phyloP scores from a whole-genome alignment of 2,329 filamentous ascomycete species.

The Aspergillus pseudotamarii region DNA sequence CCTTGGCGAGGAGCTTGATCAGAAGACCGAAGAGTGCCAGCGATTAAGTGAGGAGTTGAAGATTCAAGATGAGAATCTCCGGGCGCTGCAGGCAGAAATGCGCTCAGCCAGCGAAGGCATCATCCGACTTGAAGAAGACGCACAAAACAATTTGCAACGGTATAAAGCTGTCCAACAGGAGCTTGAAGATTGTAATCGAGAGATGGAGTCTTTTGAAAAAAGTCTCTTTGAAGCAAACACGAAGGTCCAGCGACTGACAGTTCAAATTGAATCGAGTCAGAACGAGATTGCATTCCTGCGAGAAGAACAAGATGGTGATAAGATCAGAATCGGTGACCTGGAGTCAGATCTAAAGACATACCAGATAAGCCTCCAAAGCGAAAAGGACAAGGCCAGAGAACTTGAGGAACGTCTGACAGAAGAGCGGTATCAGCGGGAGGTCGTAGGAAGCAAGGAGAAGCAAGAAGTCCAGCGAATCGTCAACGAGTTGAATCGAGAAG shows the following conservation, averaged over 20 bases:
- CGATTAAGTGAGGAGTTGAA: constrained; percentile 71
- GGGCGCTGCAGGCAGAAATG: constrained; percentile 91
- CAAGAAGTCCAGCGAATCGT: constrained; percentile 92
- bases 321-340: constrained; percentile 94
- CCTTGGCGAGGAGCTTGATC: constrained; percentile 67
- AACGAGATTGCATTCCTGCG: constrained; percentile 92
- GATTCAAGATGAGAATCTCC: constrained; percentile 82
- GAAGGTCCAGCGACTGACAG: constrained; percentile 83
- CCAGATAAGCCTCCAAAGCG: constrained; percentile 80
- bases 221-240: constrained; percentile 81
- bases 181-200: constrained; percentile 78
- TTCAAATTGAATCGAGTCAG: constrained; percentile 90
- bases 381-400: constrained; percentile 74
- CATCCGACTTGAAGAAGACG: constrained; percentile 85
- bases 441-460: constrained; percentile 85
- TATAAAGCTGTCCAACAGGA: constrained; percentile 84
- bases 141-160: constrained; percentile 73
- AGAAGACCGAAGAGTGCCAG: constrained; percentile 70
- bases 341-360: constrained; percentile 78
- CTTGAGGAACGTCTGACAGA: constrained; percentile 74
- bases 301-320: constrained; percentile 95
- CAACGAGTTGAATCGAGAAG: constrained; percentile 87
- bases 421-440: constrained; percentile 83
- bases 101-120: constrained; percentile 85
- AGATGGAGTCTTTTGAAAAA: constrained; percentile 83